These are phyloP conservation scores for Arabidopsis suecica DNA, from an alignment of 345 rosid species.

Conservation along the genomic window DNA sequence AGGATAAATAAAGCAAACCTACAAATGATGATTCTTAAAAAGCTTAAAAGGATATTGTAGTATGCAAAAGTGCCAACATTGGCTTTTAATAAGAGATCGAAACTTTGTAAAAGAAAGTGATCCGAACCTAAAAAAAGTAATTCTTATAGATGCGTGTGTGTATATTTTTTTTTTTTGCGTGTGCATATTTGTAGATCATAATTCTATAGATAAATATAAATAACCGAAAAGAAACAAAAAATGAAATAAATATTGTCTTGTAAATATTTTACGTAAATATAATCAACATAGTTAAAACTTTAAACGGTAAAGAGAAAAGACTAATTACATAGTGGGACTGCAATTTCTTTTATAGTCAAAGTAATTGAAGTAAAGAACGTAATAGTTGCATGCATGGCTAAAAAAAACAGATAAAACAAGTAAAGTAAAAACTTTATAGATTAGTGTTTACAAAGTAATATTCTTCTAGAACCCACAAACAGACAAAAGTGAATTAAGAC, in stretches of 20 bases:
- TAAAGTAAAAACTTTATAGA: neutral
- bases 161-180: neutral
- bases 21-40: conserved; percentile 33
- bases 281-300: no score
- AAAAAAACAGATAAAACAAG: neutral
- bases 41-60: conserved; percentile 28
- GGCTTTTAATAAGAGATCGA: conserved; percentile 27
- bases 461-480: conserved; percentile 14
- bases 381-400: conserved; percentile 30
- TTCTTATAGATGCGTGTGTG: conserved; percentile 7
- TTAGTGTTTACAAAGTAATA: neutral
- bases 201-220: neutral
- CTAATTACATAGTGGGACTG: conserved; percentile 25
- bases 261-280: neutral
- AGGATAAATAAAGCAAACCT: conserved; percentile 27
- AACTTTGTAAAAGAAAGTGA: conserved; percentile 13
- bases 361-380: conserved; percentile 24
- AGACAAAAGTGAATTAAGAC: conserved; percentile 18
- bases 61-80: conserved; percentile 43
- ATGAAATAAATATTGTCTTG: neutral
- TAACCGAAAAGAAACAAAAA: neutral
- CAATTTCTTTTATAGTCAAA: conserved; percentile 1
- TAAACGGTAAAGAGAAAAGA: conserved; percentile 11
- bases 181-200: neutral
- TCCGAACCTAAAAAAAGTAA: conserved; percentile 28